phyloP scores from a whole-genome alignment of 371 early-diverging fungal genomes.

The Mucor plumbeus region DNA sequence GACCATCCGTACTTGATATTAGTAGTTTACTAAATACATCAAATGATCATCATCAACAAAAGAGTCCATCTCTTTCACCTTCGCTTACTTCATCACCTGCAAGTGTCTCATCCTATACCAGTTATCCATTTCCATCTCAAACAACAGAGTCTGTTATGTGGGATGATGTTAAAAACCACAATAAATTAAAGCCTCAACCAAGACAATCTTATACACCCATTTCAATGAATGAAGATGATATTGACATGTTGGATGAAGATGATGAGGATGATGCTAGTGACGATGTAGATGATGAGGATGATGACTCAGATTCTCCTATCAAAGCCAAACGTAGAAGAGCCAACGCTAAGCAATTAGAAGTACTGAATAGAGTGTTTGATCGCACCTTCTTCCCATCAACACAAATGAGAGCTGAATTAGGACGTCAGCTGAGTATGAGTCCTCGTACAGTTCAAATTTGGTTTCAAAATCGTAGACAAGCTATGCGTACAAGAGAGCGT shows the following conservation, averaged over 20 bases:
- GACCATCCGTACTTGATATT: slow-evolving; percentile 49
- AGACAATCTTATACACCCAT: slow-evolving; percentile 17
- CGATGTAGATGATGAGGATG: slow-evolving; percentile 23
- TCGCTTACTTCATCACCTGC: slow-evolving; percentile 41
- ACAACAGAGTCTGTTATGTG: slow-evolving; percentile 2
- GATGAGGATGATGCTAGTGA: slow-evolving; percentile 9
- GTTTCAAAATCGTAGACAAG: slow-evolving; percentile 94
- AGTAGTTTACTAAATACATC: slow-evolving; percentile 29
- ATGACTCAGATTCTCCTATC: slow-evolving; percentile 30
- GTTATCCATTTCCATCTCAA: slow-evolving; percentile 32
- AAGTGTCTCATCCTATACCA: slow-evolving; percentile 32
- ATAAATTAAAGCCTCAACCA: background rate
- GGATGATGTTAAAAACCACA: slow-evolving; percentile 22
- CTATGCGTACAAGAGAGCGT: slow-evolving; percentile 61
- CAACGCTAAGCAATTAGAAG: slow-evolving; percentile 58
- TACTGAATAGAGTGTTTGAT: slow-evolving; percentile 62
- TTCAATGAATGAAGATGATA: slow-evolving; percentile 19
- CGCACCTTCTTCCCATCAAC: slow-evolving; percentile 70
- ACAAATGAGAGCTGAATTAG: slow-evolving; percentile 84
- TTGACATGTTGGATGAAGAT: background rate
- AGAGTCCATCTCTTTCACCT: slow-evolving; percentile 42
- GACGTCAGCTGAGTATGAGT: slow-evolving; percentile 88
- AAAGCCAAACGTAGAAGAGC: slow-evolving; percentile 61
- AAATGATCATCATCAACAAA: slow-evolving; percentile 12
- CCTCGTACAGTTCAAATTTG: slow-evolving; percentile 88